Evolutionary conservation across 1,139 yeast genomes (phyloP), one percentile per base, ranked within the genome.

Genomic region (Suhomyces chickasaworum): DNA sequence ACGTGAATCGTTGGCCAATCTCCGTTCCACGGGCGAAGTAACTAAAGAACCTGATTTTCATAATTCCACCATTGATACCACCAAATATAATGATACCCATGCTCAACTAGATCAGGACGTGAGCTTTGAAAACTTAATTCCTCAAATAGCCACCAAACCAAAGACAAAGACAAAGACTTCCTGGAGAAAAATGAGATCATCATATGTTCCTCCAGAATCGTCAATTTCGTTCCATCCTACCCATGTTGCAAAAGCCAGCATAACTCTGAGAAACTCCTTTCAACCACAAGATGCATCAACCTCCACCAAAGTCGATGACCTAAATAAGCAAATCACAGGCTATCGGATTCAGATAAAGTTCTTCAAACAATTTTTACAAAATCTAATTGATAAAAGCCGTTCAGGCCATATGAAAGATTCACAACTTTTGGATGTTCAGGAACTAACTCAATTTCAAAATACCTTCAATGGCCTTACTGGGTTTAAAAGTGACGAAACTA

Each of bases 321-420:
- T 73, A 16, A 69, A 67, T 41, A 71, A 69, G 45, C 72, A 74
- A 51, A 61, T 75, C 34, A 67, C 76, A 0, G 68, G 75, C 16
- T 75, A 73, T 53, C 66, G 69, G 42, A 71, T 76, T 25, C 78
- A 76, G 53, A 65, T 76, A 32, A 64, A 68, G 53, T 63, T 75
- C 44, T 69, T 73, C 61, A 70, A 69, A 52, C 72, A 70, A 46
- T 74, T 74, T 44, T 55, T 75, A 3, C 78, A 71, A 44, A 65
- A 64, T 41, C 51, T 72, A 43, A 70, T 63, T 23, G 79, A 58
- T 53, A 67, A 52, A 52, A 61, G 48, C 17, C 43, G 51, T 16
- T 41, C 47, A 4, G 42, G 42, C 15, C 20, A 39, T 22, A 38
- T 39, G 17, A 35, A 20, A 10, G 46, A 21, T 32, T 36, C 15